Evolutionary conservation across 495 filamentous ascomycete genomes (phyloP).

Genomic region (Hyphodiscus hymeniophilus): DNA sequence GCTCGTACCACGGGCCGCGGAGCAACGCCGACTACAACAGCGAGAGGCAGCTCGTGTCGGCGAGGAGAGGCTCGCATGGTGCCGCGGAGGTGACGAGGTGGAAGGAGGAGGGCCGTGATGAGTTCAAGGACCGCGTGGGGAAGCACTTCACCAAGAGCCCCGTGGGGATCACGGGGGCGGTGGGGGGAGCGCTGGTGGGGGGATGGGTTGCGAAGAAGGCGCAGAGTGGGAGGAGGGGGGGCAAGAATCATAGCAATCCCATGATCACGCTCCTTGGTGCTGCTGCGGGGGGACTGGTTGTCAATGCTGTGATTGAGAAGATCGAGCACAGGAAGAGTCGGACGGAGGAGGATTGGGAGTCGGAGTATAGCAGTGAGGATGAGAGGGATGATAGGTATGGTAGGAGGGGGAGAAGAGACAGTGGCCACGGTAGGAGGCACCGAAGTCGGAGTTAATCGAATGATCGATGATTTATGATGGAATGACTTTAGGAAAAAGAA

Average conservation of each 20-base stretch:
- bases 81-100: background rate
- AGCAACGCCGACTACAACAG: background rate
- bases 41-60: background rate
- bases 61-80: background rate
- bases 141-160: conserved; percentile 7
- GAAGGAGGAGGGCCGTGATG: conserved; percentile 4
- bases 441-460: too few relatives aligned
- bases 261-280: conserved; percentile 17
- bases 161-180: conserved; percentile 8
- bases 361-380: conserved; percentile 5
- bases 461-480: too few relatives aligned
- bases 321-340: conserved; percentile 11
- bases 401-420: background rate
- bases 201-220: conserved; percentile 18
- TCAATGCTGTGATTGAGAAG: conserved; percentile 15
- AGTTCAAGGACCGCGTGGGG: conserved; percentile 12
- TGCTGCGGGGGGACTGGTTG: conserved; percentile 14
- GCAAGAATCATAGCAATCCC: background rate
- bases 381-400: conserved; percentile 1
- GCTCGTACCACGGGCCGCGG: background rate
- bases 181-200: conserved; percentile 15
- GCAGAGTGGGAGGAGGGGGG: conserved; percentile 5
- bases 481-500: too few relatives aligned
- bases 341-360: conserved; percentile 4
- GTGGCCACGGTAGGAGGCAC: background rate